Evolutionary conservation across 768 basidiomycete species (phyloP).

Genomic region (Sistotremastrum suecicum): DNA sequence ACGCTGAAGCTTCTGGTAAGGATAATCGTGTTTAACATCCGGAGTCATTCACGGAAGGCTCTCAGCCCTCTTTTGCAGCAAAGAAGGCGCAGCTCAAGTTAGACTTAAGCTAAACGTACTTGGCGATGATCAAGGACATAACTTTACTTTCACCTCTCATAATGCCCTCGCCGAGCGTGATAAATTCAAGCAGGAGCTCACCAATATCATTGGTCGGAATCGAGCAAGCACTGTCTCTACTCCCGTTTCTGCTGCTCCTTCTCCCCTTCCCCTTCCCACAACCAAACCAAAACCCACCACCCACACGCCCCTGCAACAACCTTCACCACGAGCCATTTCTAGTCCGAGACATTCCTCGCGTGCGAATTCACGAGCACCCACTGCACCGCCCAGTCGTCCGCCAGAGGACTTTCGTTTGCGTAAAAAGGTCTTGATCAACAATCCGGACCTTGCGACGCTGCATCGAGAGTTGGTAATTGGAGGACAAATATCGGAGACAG

Average conservation of each 20-base stretch:
- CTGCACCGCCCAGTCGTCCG: conserved; percentile 43
- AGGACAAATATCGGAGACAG: conserved; percentile 76
- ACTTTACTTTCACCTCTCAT: conserved; percentile 68
- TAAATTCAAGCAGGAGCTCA: conserved; percentile 68
- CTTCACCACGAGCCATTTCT: conserved; percentile 49
- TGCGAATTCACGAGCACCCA: conserved; percentile 31
- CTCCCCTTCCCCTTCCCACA: conserved; percentile 11
- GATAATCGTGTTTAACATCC: conserved; percentile 11
- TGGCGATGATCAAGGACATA: conserved; percentile 60
- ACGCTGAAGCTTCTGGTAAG: conserved; percentile 49
- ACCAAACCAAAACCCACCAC: conserved; percentile 12
- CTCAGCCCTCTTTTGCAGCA: conserved; percentile 73
- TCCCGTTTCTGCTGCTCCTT: conserved; percentile 4
- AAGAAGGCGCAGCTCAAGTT: conserved; percentile 69
- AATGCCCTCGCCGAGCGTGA: conserved; percentile 63
- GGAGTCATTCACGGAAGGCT: conserved; percentile 8
- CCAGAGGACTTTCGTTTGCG: conserved; percentile 58
- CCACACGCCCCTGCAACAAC: conserved; percentile 24
- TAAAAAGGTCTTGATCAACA: conserved; percentile 65
- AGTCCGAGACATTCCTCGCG: conserved; percentile 27
- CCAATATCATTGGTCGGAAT: conserved; percentile 64
- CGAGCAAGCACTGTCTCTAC: conserved; percentile 24
- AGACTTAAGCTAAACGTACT: conserved; percentile 60
- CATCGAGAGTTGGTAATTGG: conserved; percentile 82
- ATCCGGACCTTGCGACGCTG: conserved; percentile 62